phyloP scores from a whole-genome alignment of 139 green algal genomes.

The Zygnema circumcarinatum region DNA sequence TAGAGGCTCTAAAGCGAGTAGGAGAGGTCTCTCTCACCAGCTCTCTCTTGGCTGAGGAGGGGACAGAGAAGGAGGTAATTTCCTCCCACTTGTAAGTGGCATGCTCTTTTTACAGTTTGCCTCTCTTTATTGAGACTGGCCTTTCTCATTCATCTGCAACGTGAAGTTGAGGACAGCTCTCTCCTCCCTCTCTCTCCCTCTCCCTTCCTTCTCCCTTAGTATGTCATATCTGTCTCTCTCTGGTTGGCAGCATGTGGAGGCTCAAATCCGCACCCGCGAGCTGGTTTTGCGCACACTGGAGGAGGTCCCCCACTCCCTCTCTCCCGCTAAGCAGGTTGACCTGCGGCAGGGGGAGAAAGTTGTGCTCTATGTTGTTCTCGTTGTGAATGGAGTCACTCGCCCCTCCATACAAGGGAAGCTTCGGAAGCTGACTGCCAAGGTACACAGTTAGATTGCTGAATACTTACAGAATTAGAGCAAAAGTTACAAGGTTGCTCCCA shows the following conservation, averaged over 20 bases:
- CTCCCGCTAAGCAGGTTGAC: background rate
- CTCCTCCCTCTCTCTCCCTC: too few relatives aligned
- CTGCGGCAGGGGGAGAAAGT: background rate
- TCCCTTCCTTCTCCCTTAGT: too few relatives aligned
- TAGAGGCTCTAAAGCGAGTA: constrained; percentile 1
- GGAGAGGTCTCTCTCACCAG: background rate
- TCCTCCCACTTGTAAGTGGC: background rate
- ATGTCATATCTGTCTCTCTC: too few relatives aligned
- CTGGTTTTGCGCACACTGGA: background rate
- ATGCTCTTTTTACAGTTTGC: background rate
- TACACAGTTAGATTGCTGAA: too few relatives aligned
- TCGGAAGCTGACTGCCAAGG: constrained; percentile 11
- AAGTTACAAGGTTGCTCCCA: too few relatives aligned
- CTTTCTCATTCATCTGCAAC: too few relatives aligned
- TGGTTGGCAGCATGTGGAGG: constrained; percentile 12
- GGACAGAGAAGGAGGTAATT: constrained; percentile 13
- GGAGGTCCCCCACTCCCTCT: background rate
- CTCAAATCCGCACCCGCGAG: background rate
- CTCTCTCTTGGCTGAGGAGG: constrained; percentile 7
- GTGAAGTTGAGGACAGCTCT: too few relatives aligned
- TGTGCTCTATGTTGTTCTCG: constrained; percentile 3
- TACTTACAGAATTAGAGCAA: too few relatives aligned
- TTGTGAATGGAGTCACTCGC: constrained; percentile 6
- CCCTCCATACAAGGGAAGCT: background rate
- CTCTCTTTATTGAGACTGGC: too few relatives aligned